These are phyloP conservation scores for Myochromella boudieri DNA, from an alignment of 768 basidiomycete genomes.

Conservation along the genomic window DNA sequence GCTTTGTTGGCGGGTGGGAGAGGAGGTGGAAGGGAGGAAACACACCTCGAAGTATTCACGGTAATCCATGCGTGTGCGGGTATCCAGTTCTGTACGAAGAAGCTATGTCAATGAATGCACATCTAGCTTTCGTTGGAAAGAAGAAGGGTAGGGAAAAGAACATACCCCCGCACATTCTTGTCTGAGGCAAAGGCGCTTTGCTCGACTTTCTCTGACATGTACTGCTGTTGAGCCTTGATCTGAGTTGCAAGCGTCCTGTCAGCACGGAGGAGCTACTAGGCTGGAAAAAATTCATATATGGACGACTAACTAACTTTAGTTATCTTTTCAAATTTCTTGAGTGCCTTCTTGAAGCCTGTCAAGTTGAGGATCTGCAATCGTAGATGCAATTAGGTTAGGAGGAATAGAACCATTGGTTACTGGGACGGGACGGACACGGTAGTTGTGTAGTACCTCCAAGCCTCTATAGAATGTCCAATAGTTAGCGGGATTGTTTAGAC, in stretches of 20 bases:
- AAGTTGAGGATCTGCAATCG: constrained; percentile 78
- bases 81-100: constrained; percentile 55
- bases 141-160: too few relatives aligned
- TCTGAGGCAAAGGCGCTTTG: background rate
- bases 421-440: constrained; percentile 56
- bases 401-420: background rate
- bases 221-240: constrained; percentile 72
- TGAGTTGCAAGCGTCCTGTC: constrained; percentile 20
- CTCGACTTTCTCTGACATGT: constrained; percentile 75
- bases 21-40: background rate
- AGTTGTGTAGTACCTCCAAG: constrained; percentile 85
- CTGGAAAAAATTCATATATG: too few relatives aligned
- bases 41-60: constrained; percentile 66
- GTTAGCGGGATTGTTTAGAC: background rate
- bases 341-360: constrained; percentile 83
- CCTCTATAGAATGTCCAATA: constrained; percentile 48
- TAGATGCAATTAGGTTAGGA: too few relatives aligned
- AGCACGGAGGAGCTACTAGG: background rate
- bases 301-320: constrained; percentile 54
- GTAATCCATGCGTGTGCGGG: constrained; percentile 71
- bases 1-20: background rate
- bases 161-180: too few relatives aligned
- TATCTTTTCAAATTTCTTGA: constrained; percentile 85
- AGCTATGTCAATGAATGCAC: constrained; percentile 2
- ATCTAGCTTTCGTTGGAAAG: too few relatives aligned